phyloP scores from a whole-genome alignment of 2,329 filamentous ascomycete species.

The Mollisia scopiformis region DNA sequence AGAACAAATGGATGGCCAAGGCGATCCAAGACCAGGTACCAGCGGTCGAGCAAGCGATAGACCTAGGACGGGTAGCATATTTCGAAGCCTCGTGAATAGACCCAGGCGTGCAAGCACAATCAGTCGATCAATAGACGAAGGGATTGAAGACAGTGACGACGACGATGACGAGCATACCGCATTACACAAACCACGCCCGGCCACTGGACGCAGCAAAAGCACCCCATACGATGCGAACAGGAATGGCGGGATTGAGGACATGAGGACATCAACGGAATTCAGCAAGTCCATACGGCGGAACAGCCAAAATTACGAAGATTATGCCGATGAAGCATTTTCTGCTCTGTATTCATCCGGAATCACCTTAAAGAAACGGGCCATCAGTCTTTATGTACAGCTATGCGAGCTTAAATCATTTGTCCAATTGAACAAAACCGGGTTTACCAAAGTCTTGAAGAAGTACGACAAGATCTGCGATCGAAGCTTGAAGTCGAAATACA shows the following conservation, averaged over 20 bases:
- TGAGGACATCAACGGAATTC: conserved; percentile 65
- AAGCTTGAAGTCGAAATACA: conserved; percentile 76
- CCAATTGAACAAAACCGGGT: conserved; percentile 95
- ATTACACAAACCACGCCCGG: conserved; percentile 38
- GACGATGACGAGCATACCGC: conserved; percentile 65
- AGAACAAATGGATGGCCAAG: conserved; percentile 38
- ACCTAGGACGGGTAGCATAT: conserved; percentile 51
- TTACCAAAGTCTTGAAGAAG: conserved; percentile 95
- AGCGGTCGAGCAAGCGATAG: conserved; percentile 45
- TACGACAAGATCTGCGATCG: conserved; percentile 95
- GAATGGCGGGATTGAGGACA: conserved; percentile 46
- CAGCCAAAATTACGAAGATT: conserved; percentile 75
- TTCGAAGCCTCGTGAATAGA: conserved; percentile 50
- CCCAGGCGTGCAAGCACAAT: conserved; percentile 47
- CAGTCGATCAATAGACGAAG: conserved; percentile 56
- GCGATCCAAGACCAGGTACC: conserved; percentile 44
- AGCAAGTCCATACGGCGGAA: conserved; percentile 59
- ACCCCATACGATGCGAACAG: conserved; percentile 27
- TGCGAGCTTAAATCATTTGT: conserved; percentile 96
- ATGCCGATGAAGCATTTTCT: conserved; percentile 72
- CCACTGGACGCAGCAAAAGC: conserved; percentile 37
- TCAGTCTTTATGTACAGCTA: conserved; percentile 85
- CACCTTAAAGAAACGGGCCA: conserved; percentile 88
- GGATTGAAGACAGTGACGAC: conserved; percentile 64
- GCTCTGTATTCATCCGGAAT: conserved; percentile 73